Conservation (phyloP, 1,284 basidiomycete species). For the Hemileccinum hortonii region DNA sequence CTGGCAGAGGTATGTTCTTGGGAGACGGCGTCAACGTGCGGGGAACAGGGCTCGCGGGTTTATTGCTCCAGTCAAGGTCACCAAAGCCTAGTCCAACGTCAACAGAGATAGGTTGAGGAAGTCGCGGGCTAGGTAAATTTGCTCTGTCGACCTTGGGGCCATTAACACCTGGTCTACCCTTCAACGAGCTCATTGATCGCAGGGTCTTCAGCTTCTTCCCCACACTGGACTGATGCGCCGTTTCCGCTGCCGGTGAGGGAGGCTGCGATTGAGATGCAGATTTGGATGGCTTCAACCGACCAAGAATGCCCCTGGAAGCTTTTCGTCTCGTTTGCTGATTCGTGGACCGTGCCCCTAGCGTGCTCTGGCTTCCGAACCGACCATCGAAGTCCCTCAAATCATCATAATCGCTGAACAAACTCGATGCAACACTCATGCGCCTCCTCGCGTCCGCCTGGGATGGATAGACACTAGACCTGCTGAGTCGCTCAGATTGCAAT, state of each 20-base stretch:
- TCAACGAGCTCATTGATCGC: constrained; percentile 77
- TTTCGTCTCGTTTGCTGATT: constrained; percentile 47
- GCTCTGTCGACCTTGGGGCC: constrained; percentile 35
- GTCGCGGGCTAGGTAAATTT: constrained; percentile 45
- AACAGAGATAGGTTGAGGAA: constrained; percentile 51
- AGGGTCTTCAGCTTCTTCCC: constrained; percentile 67
- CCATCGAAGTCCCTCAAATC: constrained; percentile 82
- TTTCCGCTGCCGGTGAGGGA: constrained; percentile 41
- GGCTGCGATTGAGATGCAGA: constrained; percentile 39
- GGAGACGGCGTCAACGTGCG: constrained; percentile 23
- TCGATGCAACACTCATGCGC: constrained; percentile 61
- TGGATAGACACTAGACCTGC: constrained; percentile 37
- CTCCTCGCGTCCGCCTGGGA: constrained; percentile 41
- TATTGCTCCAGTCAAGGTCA: constrained; percentile 51
- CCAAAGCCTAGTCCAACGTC: constrained; percentile 63
- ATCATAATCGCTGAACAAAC: constrained; percentile 79
- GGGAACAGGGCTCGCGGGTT: constrained; percentile 27
- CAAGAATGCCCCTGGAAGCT: constrained; percentile 63
- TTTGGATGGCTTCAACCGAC: constrained; percentile 52
- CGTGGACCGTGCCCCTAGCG: constrained; percentile 49
- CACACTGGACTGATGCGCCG: constrained; percentile 30
- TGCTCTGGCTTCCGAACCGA: constrained; percentile 76
- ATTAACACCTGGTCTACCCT: constrained; percentile 42
- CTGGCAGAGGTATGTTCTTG: constrained; percentile 19
- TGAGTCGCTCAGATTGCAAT: constrained; percentile 28